Evolutionary conservation across 768 basidiomycete genomes (phyloP).

Genomic region (Melanogaster broomeanus): DNA sequence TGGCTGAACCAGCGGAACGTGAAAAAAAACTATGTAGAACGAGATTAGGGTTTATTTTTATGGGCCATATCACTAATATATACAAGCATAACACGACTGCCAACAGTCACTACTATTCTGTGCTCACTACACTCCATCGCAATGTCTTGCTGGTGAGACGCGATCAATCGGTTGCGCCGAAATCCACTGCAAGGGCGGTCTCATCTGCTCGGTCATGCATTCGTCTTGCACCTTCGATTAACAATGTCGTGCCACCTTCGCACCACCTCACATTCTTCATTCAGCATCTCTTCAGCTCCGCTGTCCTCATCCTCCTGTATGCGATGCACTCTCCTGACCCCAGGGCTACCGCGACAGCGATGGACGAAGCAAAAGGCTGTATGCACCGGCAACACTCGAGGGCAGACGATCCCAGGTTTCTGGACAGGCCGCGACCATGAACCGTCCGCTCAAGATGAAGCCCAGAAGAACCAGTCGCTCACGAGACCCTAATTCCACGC

Average conservation of each 20-base stretch:
- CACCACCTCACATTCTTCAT: too few species aligned
- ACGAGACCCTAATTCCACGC: conserved; percentile 56
- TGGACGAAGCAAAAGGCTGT: conserved; percentile 71
- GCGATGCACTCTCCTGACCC: conserved; percentile 81
- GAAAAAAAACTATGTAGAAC: too few species aligned
- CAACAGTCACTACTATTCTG: conserved; percentile 89
- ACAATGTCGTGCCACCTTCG: too few species aligned
- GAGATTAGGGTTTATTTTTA: too few species aligned
- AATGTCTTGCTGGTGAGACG: too few species aligned
- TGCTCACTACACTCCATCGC: conserved; percentile 84
- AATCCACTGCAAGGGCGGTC: too few species aligned
- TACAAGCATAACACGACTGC: too few species aligned
- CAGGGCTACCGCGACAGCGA: conserved; percentile 56
- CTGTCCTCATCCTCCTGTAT: conserved; percentile 80
- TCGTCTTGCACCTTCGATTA: too few species aligned
- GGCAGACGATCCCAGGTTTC: conserved; percentile 56
- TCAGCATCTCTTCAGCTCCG: conserved; percentile 88
- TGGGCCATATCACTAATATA: too few species aligned
- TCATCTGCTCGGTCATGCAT: too few species aligned
- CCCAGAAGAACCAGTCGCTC: conserved; percentile 58
- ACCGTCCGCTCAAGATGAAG: conserved; percentile 51
- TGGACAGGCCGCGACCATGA: conserved; percentile 44
- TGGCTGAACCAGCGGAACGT: too few species aligned
- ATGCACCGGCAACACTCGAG: conserved; percentile 42
- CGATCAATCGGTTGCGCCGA: too few species aligned